A percentile compares a stretch with the other conserved stretches of the same genome.
phyloP scores from a whole-genome alignment of 495 filamentous ascomycete genomes.

The Penicillium turbatum region DNA sequence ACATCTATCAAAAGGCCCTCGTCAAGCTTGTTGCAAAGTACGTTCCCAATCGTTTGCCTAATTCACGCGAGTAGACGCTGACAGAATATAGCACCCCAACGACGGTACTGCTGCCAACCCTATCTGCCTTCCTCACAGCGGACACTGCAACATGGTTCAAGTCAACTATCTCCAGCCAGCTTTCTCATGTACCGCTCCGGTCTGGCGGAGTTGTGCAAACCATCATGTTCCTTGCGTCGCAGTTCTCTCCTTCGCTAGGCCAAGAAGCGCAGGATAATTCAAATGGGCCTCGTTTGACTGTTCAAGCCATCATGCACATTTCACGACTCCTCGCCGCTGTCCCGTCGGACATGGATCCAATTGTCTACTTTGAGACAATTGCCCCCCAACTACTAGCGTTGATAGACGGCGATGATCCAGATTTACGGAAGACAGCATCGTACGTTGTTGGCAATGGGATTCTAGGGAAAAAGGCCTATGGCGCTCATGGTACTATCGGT shows the following conservation, averaged over 20 bases:
- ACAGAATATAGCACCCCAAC: slow-evolving; percentile 37
- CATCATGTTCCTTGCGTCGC: slow-evolving; percentile 65
- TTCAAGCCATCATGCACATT: slow-evolving; percentile 66
- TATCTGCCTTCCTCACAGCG: slow-evolving; percentile 46
- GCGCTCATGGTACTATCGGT: slow-evolving; percentile 64
- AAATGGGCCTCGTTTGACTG: slow-evolving; percentile 61
- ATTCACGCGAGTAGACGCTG: slow-evolving; percentile 6
- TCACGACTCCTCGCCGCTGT: slow-evolving; percentile 59
- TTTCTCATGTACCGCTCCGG: slow-evolving; percentile 63
- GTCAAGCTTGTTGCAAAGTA: slow-evolving; percentile 43
- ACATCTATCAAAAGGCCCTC: slow-evolving; percentile 28
- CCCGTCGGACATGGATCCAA: slow-evolving; percentile 53
- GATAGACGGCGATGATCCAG: slow-evolving; percentile 60
- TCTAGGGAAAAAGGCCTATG: slow-evolving; percentile 59
- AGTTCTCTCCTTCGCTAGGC: slow-evolving; percentile 46
- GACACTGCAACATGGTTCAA: slow-evolving; percentile 47
- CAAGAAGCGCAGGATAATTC: slow-evolving; percentile 35
- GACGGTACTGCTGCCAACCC: slow-evolving; percentile 39
- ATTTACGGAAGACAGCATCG: slow-evolving; percentile 61
- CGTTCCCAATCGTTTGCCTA: slow-evolving; percentile 6
- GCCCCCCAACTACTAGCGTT: slow-evolving; percentile 63
- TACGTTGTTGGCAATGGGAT: slow-evolving; percentile 74
- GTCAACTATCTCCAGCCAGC: slow-evolving; percentile 43
- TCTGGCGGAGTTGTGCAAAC: slow-evolving; percentile 60
- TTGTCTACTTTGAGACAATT: slow-evolving; percentile 58